phyloP scores from a whole-genome alignment of 768 basidiomycete species.

The Albatrellus ellisii region DNA sequence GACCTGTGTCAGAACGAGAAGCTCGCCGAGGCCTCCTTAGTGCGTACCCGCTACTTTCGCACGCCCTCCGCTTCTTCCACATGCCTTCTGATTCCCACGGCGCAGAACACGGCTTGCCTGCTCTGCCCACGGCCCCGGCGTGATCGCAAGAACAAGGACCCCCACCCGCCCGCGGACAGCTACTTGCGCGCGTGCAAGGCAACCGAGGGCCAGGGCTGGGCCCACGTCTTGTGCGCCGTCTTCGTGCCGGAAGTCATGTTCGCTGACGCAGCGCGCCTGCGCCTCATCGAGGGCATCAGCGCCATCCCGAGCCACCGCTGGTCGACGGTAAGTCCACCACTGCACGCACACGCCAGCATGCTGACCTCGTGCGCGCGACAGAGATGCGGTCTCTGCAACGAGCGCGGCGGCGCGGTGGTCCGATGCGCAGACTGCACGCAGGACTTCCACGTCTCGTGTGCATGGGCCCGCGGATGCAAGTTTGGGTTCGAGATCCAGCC shows the following conservation, averaged over 20 bases:
- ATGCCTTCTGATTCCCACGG: too few relatives aligned
- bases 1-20: conserved; percentile 83
- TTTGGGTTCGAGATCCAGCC: conserved; percentile 91
- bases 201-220: conserved; percentile 90
- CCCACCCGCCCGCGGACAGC: conserved; percentile 38
- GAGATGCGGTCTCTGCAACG: conserved; percentile 67
- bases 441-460: conserved; percentile 83
- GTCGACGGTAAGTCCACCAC: conserved; percentile 42
- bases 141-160: conserved; percentile 33
- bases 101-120: conserved; percentile 70
- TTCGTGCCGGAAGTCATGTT: conserved; percentile 81
- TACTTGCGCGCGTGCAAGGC: conserved; percentile 75
- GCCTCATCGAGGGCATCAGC: conserved; percentile 78
- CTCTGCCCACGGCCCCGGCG: conserved; percentile 57
- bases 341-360: too few relatives aligned
- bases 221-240: conserved; percentile 79
- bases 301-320: conserved; percentile 59
- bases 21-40: conserved; percentile 69
- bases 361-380: conserved; percentile 18
- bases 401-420: conserved; percentile 64
- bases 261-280: conserved; percentile 59
- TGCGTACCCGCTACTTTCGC: conserved; percentile 25
- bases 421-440: conserved; percentile 72
- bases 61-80: too few relatives aligned
- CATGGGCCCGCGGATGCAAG: conserved; percentile 70